A percentile compares a stretch with the other conserved stretches of the same genome.
Conservation (phyloP, 805 yeast genomes). For the Wickerhamiella galacta region DNA sequence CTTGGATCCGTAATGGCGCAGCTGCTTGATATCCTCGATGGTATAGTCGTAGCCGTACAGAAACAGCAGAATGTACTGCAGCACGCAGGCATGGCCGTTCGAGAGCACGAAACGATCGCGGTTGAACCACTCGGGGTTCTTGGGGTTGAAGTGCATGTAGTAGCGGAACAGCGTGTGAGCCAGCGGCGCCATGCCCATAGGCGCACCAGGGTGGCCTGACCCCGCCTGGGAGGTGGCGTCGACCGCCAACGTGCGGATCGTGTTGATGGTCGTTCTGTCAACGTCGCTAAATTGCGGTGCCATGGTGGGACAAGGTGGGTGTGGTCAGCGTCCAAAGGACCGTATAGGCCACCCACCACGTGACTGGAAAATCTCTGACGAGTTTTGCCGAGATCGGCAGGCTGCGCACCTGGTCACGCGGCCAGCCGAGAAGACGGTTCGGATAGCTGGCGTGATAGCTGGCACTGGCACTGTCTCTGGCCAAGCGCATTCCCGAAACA, state of each 20-base stretch:
- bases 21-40: conserved; percentile 72
- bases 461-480: too few relatives aligned
- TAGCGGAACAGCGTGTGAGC: conserved; percentile 71
- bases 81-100: conserved; percentile 92
- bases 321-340: too few relatives aligned
- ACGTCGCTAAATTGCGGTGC: conserved; percentile 29
- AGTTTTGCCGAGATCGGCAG: too few relatives aligned
- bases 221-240: conserved; percentile 79
- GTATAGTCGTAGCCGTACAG: conserved; percentile 68
- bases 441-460: too few relatives aligned
- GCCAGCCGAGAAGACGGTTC: too few relatives aligned
- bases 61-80: conserved; percentile 71
- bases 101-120: conserved; percentile 91
- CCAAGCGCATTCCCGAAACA: too few relatives aligned
- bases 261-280: conserved; percentile 62
- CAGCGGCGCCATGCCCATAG: conserved; percentile 92
- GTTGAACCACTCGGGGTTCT: conserved; percentile 82
- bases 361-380: too few relatives aligned
- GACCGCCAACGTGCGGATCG: conserved; percentile 77
- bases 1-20: conserved; percentile 79
- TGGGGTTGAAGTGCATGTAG: conserved; percentile 73
- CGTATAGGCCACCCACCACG: too few relatives aligned
- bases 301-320: background rate
- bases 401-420: too few relatives aligned
- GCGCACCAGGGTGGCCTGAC: conserved; percentile 99